Base-by-base conservation (phyloP, 257 asterid species). In the Solanum medicagineum region DNA sequence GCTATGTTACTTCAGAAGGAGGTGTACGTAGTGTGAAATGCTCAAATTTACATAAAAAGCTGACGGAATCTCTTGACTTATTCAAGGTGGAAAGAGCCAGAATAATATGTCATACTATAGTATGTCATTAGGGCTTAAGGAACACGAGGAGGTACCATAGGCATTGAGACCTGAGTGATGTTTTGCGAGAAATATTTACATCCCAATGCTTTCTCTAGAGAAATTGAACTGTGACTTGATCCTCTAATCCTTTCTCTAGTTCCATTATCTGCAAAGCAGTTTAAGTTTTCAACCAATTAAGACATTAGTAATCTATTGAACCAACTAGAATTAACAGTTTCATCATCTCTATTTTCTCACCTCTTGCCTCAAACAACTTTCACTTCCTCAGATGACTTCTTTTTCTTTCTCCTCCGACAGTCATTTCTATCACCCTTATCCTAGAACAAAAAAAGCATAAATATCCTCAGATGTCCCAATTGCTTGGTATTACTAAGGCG, bases 151-250 rank as follows among this genome's bases (percentile, higher is more conserved):
- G 44, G 53, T 85, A 96, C 98, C 98, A 91, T 91, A 85, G 99
- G 95, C 89, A 93, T 91, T 71, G 89, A 82, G 84, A 88, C 85
- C 70, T 73, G 84, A 16, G 90, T 36, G 69, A 88, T 81, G 53
- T 84, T 87, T 19, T 74, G 89, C 29, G 92, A 89, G 14, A 92
- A 89, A 83, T 90, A 85, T 85, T 87, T 85, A 86, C 91, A 91
- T 90, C 98, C 99, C 85, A 95, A 93, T 63, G 96, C 98, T 84
- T 89, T 93, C 89, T 94, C 98, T 29, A 96, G 88, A 80, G 94
- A 93, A 86, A 92, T 13, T 94, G 95, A 87, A 94, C 94, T 15
- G 94, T 89, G 14, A 91, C 92, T 90, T 96, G 98, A 81, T 92
- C 91, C 16, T 92, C 91, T 87, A 96, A 89, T 88, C 94, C 90